A percentile compares a stretch with the other conserved stretches of the same genome.
Evolutionary conservation across 345 rosid genomes (phyloP).

Genomic region (Pseudoturritis turrita): DNA sequence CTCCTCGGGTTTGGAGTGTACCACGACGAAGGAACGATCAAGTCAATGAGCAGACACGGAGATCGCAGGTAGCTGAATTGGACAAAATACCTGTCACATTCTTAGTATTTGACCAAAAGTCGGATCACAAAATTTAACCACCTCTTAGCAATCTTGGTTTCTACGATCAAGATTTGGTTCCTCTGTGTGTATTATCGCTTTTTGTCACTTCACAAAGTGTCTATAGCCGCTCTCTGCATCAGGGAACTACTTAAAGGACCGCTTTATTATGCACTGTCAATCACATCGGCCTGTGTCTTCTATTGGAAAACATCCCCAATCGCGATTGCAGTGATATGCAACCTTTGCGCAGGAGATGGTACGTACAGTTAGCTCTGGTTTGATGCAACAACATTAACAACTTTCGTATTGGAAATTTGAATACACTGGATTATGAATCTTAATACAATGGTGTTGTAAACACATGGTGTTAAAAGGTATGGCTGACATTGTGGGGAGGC

Average conservation of each 20-base stretch:
- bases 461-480: conserved; percentile 44
- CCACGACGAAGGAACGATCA: conserved; percentile 82
- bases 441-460: not conserved
- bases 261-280: conserved; percentile 59
- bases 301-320: conserved; percentile 85
- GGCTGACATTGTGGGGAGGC: conserved; percentile 87
- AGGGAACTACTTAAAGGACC: conserved; percentile 98
- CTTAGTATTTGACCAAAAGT: not conserved
- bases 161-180: not conserved
- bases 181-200: not conserved
- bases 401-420: not conserved
- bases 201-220: conserved; percentile 26
- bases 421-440: not conserved
- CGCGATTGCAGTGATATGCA: conserved; percentile 74
- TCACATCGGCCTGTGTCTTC: conserved; percentile 52
- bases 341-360: conserved; percentile 99
- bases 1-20: conserved; percentile 69
- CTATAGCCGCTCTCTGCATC: conserved; percentile 26
- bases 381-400: not conserved
- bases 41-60: conserved; percentile 96
- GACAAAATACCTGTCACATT: not conserved
- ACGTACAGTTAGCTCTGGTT: conserved; percentile 16
- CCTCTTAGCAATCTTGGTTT: not conserved
- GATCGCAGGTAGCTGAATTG: conserved; percentile 55
- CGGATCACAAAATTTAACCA: not conserved